These are phyloP conservation scores for Elymus sibiricus DNA, from an alignment of 176 grass and related monocot genomes.

Conservation along the genomic window DNA sequence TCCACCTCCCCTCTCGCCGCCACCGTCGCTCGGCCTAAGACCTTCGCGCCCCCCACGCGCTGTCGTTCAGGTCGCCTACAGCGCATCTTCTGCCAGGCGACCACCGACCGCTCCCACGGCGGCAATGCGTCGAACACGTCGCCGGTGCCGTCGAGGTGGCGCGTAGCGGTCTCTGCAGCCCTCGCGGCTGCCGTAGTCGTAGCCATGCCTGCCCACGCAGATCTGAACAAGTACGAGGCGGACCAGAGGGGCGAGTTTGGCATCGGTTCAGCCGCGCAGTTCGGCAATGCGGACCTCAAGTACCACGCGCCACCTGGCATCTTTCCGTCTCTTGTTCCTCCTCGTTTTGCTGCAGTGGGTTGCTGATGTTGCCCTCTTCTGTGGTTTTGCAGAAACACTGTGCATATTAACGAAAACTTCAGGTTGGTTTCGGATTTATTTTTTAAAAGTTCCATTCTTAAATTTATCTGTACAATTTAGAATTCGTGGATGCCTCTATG, in stretches of 20 bases:
- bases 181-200: constrained; percentile 54
- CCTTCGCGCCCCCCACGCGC: background rate
- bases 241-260: constrained; percentile 83
- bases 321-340: background rate
- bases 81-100: constrained; percentile 52
- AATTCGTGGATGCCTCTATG: background rate
- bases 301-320: constrained; percentile 11
- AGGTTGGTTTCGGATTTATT: constrained; percentile 45
- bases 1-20: constrained; percentile 48
- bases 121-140: constrained; percentile 40
- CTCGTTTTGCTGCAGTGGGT: background rate
- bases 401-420: constrained; percentile 92
- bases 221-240: constrained; percentile 92
- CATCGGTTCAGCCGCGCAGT: constrained; percentile 94
- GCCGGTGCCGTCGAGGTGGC: constrained; percentile 51
- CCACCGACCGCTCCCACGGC: constrained; percentile 7
- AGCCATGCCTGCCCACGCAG: constrained; percentile 52
- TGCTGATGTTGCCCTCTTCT: background rate
- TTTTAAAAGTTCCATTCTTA: background rate
- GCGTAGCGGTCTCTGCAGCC: constrained; percentile 56
- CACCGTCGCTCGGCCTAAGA: background rate
- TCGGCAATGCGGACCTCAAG: constrained; percentile 93
- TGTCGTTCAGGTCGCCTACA: background rate
- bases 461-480: background rate
- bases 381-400: constrained; percentile 54